These are phyloP conservation scores for Suillus paluster DNA, from an alignment of 768 basidiomycete species.

Conservation along the genomic window DNA sequence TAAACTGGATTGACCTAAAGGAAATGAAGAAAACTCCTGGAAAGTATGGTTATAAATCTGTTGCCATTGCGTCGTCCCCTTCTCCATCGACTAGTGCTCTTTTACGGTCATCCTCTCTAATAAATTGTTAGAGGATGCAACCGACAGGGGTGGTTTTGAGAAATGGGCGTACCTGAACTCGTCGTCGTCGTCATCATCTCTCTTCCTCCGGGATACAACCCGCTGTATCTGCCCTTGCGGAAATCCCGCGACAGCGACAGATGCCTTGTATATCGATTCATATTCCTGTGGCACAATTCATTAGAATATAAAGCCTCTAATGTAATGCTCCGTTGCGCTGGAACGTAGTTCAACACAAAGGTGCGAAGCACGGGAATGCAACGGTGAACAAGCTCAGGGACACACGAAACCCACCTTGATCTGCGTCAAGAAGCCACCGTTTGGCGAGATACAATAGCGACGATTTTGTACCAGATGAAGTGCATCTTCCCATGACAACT, in stretches of 20 bases:
- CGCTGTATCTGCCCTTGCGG: constrained; percentile 47
- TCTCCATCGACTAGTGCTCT: constrained; percentile 40
- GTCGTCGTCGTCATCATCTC: constrained; percentile 74
- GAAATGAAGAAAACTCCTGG: neutral
- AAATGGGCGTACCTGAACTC: constrained; percentile 38
- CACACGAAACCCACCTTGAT: constrained; percentile 65
- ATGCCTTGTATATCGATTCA: constrained; percentile 89
- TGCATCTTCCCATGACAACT: constrained; percentile 86
- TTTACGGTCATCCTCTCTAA: constrained; percentile 50
- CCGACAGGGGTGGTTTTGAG: neutral
- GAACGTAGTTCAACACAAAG: neutral
- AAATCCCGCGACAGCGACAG: constrained; percentile 65
- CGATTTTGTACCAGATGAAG: constrained; percentile 88
- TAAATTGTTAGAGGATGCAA: neutral
- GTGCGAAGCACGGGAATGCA: neutral
- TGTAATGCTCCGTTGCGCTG: neutral
- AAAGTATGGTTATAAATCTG: constrained; percentile 22
- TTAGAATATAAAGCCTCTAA: constrained; percentile 6
- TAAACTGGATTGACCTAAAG: neutral
- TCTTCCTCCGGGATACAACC: constrained; percentile 61
- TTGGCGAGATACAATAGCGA: constrained; percentile 92
- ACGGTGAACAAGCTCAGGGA: neutral
- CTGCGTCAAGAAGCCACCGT: constrained; percentile 89
- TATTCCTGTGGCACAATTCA: constrained; percentile 66
- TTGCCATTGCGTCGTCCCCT: constrained; percentile 39